Evolutionary conservation across 768 basidiomycete genomes (phyloP).

Genomic region (Tricholoma sp.): DNA sequence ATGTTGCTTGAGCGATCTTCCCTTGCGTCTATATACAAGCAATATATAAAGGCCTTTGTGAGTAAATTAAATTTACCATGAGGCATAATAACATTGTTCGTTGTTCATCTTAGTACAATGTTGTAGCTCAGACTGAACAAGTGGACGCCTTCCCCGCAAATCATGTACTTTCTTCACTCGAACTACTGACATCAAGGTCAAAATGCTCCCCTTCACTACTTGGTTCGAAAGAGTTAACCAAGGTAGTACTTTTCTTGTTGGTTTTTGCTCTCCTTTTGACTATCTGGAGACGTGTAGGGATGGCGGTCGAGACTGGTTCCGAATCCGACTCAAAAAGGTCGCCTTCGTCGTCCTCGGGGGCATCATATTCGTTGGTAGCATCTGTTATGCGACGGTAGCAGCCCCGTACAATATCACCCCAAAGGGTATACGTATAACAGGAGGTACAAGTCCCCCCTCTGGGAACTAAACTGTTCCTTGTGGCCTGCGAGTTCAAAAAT

Average conservation of each 20-base stretch:
- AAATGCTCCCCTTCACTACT: constrained; percentile 25
- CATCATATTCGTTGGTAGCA: constrained; percentile 18
- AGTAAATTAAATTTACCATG: too few species aligned
- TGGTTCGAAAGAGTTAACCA: background rate
- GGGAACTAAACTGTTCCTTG: constrained; percentile 39
- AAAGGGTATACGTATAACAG: constrained; percentile 53
- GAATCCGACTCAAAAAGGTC: constrained; percentile 29
- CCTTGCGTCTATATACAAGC: too few species aligned
- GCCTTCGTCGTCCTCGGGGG: constrained; percentile 25
- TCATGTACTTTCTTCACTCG: constrained; percentile 7
- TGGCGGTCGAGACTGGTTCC: constrained; percentile 8
- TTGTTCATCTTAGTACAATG: too few species aligned
- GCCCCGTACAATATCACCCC: constrained; percentile 67
- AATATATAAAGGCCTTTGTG: too few species aligned
- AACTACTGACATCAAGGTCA: constrained; percentile 20
- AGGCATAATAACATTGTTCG: too few species aligned
- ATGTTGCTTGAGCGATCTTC: too few species aligned
- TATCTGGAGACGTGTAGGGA: constrained; percentile 1
- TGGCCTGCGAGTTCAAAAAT: constrained; percentile 31
- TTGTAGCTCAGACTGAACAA: too few species aligned
- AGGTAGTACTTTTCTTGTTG: constrained; percentile 5
- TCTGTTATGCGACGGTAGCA: constrained; percentile 47
- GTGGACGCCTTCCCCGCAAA: background rate
- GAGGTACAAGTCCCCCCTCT: constrained; percentile 55
- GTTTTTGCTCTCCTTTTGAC: background rate